A percentile compares a stretch with the other conserved stretches of the same genome.
Conservation (phyloP, 176 grass and related monocot species). For the Aegilops umbellulata region DNA sequence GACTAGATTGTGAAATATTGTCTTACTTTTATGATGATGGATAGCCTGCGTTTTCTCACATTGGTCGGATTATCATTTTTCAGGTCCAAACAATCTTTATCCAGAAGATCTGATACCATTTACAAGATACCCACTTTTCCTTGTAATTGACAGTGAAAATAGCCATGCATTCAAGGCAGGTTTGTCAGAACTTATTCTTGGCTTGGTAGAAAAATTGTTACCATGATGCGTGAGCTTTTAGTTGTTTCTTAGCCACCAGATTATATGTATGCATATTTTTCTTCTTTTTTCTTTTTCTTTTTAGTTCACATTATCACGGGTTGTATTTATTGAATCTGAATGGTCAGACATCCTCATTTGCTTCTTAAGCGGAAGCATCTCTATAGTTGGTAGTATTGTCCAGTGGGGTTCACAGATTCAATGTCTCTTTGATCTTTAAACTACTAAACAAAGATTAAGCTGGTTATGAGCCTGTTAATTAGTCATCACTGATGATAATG, state of each 20-base stretch:
- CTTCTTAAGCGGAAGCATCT: neutral
- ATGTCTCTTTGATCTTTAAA: neutral
- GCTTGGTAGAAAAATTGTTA: slow-evolving; percentile 38
- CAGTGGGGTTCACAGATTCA: neutral
- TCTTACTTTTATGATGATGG: too few relatives aligned
- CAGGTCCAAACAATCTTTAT: slow-evolving; percentile 87
- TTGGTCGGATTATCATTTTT: slow-evolving; percentile 1
- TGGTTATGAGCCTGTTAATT: slow-evolving; percentile 12
- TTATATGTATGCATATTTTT: neutral
- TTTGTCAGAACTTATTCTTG: slow-evolving; percentile 96
- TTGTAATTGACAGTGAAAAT: slow-evolving; percentile 91
- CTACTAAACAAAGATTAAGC: neutral
- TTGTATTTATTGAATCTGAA: neutral
- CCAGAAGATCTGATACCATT: slow-evolving; percentile 96
- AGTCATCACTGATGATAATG: neutral
- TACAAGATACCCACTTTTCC: slow-evolving; percentile 92
- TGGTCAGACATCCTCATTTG: neutral
- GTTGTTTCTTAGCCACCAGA: slow-evolving; percentile 4
- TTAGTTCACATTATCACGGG: neutral
- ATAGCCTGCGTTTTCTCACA: neutral
- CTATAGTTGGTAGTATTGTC: slow-evolving; percentile 8
- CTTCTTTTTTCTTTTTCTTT: too few relatives aligned
- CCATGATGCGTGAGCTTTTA: slow-evolving; percentile 5
- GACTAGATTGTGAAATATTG: neutral
- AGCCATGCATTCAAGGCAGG: slow-evolving; percentile 99